These are phyloP conservation scores for Pythium brassicae DNA, from an alignment of 352 stramenopile species.

Conservation along the genomic window DNA sequence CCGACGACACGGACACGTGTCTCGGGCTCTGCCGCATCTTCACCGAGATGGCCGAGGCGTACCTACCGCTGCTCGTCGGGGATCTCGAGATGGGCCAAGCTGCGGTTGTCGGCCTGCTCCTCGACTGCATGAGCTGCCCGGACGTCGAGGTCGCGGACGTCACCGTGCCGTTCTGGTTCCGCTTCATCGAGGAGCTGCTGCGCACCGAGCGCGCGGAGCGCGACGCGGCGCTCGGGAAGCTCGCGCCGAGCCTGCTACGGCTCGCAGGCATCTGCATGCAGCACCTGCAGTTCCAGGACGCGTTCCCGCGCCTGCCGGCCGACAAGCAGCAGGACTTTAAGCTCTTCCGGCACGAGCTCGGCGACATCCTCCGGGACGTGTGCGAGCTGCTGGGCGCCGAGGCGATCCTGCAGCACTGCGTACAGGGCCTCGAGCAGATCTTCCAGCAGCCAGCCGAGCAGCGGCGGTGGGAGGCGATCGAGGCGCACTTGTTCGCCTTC, in stretches of 20 bases:
- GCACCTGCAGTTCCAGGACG: slow-evolving; percentile 72
- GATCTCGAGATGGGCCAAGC: slow-evolving; percentile 53
- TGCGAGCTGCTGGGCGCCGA: slow-evolving; percentile 70
- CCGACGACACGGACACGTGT: slow-evolving; percentile 74
- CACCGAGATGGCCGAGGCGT: slow-evolving; percentile 87
- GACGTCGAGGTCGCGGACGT: slow-evolving; percentile 80
- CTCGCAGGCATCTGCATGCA: slow-evolving; percentile 74
- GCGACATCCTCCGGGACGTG: slow-evolving; percentile 79
- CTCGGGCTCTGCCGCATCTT: slow-evolving; percentile 85
- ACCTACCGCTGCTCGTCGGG: slow-evolving; percentile 73
- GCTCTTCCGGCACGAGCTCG: slow-evolving; percentile 67
- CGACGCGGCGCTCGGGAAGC: slow-evolving; percentile 29
- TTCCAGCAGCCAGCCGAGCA: slow-evolving; percentile 43
- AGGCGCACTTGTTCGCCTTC: slow-evolving; percentile 81
- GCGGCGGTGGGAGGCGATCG: slow-evolving; percentile 70
- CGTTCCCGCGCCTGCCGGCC: slow-evolving; percentile 49
- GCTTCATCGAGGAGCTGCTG: slow-evolving; percentile 49
- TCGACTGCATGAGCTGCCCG: slow-evolving; percentile 84
- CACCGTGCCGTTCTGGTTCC: slow-evolving; percentile 84
- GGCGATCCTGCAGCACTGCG: slow-evolving; percentile 69
- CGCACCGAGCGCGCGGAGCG: slow-evolving; percentile 7
- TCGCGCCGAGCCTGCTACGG: slow-evolving; percentile 45
- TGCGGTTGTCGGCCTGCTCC: slow-evolving; percentile 73
- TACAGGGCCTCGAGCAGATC: slow-evolving; percentile 65
- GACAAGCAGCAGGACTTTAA: slow-evolving; percentile 86